Conservation (phyloP, 345 rosid genomes). For the Kandelia obovata region DNA sequence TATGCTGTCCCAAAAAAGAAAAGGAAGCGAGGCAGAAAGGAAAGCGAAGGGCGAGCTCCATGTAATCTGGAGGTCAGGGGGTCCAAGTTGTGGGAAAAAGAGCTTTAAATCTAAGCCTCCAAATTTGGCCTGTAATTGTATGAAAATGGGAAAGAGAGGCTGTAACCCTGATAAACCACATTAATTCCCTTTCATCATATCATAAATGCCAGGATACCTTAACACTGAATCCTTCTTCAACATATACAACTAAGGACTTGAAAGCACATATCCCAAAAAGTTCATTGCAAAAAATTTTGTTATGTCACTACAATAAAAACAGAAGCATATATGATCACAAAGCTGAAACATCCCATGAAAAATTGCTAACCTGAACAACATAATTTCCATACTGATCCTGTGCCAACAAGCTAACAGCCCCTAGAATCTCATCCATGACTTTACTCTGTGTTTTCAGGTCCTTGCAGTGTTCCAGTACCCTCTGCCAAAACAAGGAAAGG, state of each 20-base stretch:
- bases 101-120: too few relatives aligned
- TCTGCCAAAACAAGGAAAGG: slow-evolving; percentile 37
- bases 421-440: slow-evolving; percentile 83
- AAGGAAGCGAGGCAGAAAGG: too few relatives aligned
- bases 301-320: background rate
- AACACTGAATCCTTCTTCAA: too few relatives aligned
- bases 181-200: too few relatives aligned
- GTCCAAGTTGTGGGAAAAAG: too few relatives aligned
- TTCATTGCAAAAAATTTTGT: background rate
- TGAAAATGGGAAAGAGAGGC: too few relatives aligned
- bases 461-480: slow-evolving; percentile 87
- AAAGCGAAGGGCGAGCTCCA: too few relatives aligned
- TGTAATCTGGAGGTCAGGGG: too few relatives aligned
- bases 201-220: too few relatives aligned
- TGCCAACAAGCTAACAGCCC: slow-evolving; percentile 83
- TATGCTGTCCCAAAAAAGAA: background rate
- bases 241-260: too few relatives aligned
- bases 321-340: background rate
- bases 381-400: slow-evolving; percentile 98
- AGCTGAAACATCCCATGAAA: background rate
- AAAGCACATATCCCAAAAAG: background rate
- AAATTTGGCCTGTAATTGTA: too few relatives aligned
- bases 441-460: slow-evolving; percentile 64
- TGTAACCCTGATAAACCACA: too few relatives aligned
- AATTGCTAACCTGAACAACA: slow-evolving; percentile 83